Conservation (phyloP, 805 yeast genomes). For the Sungouiella thailandica region DNA sequence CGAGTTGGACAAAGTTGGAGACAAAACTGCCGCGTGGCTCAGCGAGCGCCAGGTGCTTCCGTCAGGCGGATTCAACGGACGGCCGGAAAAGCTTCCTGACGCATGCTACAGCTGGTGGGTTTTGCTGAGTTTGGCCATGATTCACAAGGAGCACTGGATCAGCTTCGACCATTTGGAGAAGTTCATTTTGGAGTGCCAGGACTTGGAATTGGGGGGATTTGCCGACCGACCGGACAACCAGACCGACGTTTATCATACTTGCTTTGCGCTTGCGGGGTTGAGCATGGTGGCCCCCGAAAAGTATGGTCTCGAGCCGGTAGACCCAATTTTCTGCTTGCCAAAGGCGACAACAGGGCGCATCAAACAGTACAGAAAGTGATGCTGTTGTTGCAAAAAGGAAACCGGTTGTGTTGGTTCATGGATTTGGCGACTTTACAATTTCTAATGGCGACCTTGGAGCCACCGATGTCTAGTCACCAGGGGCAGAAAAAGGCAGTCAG, state of each 20-base stretch:
- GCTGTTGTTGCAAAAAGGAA: no score
- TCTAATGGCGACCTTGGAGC: no score
- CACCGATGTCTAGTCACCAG: no score
- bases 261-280: constrained; percentile 85
- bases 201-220: constrained; percentile 76
- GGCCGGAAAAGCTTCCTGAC: constrained; percentile 94
- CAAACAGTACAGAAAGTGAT: no score
- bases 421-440: no score
- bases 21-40: constrained; percentile 74
- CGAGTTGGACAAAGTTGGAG: constrained; percentile 38
- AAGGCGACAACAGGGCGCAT: no score
- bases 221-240: constrained; percentile 89
- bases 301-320: constrained; percentile 52
- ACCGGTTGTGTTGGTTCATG: no score
- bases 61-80: constrained; percentile 90
- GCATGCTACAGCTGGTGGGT: constrained; percentile 99
- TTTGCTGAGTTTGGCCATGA: constrained; percentile 63
- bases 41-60: constrained; percentile 77
- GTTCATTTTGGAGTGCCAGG: constrained; percentile 78
- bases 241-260: constrained; percentile 89
- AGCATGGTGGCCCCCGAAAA: constrained; percentile 62
- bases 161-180: constrained; percentile 53
- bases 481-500: no score
- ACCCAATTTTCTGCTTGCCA: constrained; percentile 89
- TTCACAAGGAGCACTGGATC: constrained; percentile 73